A percentile compares a stretch with the other conserved stretches of the same genome.
Conservation (phyloP, 2,329 filamentous ascomycete species). For the Paecilomyces fulvus region DNA sequence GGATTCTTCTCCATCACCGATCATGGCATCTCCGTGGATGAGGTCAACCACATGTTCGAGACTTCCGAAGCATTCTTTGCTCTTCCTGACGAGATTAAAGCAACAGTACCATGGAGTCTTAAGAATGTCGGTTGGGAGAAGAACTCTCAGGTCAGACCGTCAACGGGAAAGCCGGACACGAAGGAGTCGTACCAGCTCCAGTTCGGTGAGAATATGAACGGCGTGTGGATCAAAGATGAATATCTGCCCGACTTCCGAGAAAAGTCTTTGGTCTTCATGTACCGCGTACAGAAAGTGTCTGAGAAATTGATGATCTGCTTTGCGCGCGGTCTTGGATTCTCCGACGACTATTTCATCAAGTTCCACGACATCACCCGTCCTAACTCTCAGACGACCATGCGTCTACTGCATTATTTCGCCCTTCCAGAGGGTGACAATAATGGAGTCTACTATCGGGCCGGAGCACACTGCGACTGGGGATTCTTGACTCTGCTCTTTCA, state of each 20-base stretch:
- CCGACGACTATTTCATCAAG: conserved; percentile 48
- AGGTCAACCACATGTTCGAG: conserved; percentile 46
- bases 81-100: conserved; percentile 45
- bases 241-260: conserved; percentile 43
- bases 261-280: conserved; percentile 46
- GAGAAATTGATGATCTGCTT: conserved; percentile 53
- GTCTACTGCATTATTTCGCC: conserved; percentile 51
- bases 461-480: conserved; percentile 57
- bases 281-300: conserved; percentile 43
- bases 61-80: conserved; percentile 47
- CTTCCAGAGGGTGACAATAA: conserved; percentile 29
- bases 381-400: conserved; percentile 48
- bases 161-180: conserved; percentile 49
- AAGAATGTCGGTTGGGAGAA: conserved; percentile 56
- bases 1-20: conserved; percentile 54
- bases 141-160: conserved; percentile 50
- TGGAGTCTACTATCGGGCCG: conserved; percentile 48
- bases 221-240: conserved; percentile 44
- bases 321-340: conserved; percentile 49
- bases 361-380: conserved; percentile 44
- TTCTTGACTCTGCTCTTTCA: conserved; percentile 57
- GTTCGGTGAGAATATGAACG: conserved; percentile 48
- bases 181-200: conserved; percentile 59
- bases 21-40: conserved; percentile 43
- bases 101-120: conserved; percentile 45